Evolutionary conservation across 495 filamentous ascomycete genomes (phyloP).

Genomic region (Aspergillus carlsbadensis): DNA sequence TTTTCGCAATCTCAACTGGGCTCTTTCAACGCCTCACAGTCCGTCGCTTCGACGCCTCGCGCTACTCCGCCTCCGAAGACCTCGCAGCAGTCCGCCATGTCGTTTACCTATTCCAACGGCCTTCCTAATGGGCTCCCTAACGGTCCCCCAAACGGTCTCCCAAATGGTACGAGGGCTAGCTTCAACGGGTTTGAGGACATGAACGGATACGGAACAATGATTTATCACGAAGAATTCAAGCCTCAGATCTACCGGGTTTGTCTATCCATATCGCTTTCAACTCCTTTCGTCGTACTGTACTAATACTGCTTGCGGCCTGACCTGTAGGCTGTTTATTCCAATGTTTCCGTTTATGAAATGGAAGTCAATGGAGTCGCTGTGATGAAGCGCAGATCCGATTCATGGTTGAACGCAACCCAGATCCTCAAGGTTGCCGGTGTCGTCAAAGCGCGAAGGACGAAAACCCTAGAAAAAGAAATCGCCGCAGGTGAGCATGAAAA

Average conservation of each 20-base stretch:
- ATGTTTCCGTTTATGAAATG: constrained; percentile 96
- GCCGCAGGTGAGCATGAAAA: constrained; percentile 95
- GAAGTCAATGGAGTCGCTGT: constrained; percentile 87
- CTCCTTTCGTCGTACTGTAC: not conserved
- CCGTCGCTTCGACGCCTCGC: constrained; percentile 53
- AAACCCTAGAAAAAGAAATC: constrained; percentile 97
- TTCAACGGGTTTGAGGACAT: constrained; percentile 47
- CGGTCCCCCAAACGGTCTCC: constrained; percentile 14
- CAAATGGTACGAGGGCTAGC: constrained; percentile 31
- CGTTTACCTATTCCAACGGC: constrained; percentile 45
- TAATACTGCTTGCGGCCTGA: constrained; percentile 15
- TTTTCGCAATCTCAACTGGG: constrained; percentile 47
- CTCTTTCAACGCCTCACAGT: constrained; percentile 52
- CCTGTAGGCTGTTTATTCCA: constrained; percentile 85
- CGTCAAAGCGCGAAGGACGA: constrained; percentile 94
- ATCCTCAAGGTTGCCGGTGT: constrained; percentile 95
- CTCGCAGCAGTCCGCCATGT: constrained; percentile 43
- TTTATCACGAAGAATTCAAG: constrained; percentile 54
- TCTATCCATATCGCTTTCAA: constrained; percentile 6
- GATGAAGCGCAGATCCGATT: constrained; percentile 89
- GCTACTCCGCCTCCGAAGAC: constrained; percentile 50
- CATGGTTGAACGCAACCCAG: constrained; percentile 93
- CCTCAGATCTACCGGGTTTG: constrained; percentile 78
- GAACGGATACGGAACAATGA: constrained; percentile 50
- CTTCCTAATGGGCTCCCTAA: constrained; percentile 19